Evolutionary conservation across 495 filamentous ascomycete species (phyloP), one percentile per base, ranked within the genome.

Genomic region (Neurospora discreta): DNA sequence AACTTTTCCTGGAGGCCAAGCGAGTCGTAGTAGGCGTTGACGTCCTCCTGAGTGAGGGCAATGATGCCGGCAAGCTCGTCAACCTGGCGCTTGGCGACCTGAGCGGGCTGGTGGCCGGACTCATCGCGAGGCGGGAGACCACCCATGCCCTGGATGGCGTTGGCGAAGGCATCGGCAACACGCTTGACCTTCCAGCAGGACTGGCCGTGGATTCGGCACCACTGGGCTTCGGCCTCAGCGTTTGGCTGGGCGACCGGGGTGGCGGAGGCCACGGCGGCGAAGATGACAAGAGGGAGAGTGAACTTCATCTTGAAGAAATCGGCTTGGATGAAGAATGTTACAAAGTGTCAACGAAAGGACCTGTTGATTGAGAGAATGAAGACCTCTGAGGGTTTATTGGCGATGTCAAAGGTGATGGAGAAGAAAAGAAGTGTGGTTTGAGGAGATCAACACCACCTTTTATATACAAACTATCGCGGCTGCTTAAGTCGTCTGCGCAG

Each of bases 161-260:
- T 73, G 73, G 76, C 71, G 73, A 82, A 76, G 65, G 80, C 80
- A 0, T 78, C 76, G 65, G 81, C 80, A 26, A 77, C 80, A 58
- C 77, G 78, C 74, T 80, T 80, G 76, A 78, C 79, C 68, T 78
- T 82, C 71, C 74, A 73, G 79, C 81, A 83, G 44, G 79, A 69
- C 77, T 81, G 74, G 75, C 79, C 81, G 46, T 70, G 40, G 70
- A 70, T 58, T 18, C 36, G 42, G 77, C 81, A 82, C 73, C 74
- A 80, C 74, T 74, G 75, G 30, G 73, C 75, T 16, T 78, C 72
- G n/a, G 74, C 71, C 15, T 70, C 65, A n/a, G 76, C 74, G 73
- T 74, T 67, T 52, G 78, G 76, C 23, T 74, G 75, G 60, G 78
- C 76, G 26, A 65, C 26, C 52, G 52, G 52, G 44, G 75, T 75